Evolutionary conservation across 345 rosid genomes (phyloP), one percentile per base, ranked within the genome.

Genomic region (Sapria himalayana): DNA sequence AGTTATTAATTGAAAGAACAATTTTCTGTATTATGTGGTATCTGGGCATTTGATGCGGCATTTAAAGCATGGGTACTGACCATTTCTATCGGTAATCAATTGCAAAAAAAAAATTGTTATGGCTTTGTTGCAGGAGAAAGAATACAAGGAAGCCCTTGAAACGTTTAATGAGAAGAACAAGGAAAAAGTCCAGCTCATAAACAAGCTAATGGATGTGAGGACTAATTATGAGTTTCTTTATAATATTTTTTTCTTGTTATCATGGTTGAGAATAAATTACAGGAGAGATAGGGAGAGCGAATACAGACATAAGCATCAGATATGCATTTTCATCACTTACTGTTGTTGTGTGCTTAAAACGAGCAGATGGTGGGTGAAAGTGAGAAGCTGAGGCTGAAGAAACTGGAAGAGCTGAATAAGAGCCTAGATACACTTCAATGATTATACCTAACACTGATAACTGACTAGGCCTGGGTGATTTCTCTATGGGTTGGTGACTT

Each of bases 361-460:
- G 38, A 29, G 25, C 58, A 82, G 98, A 55, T 89, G 67, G 82
- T 65, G 43, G 47, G 61, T 6, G 91, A 89, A 62, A 89, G 98
- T 31, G 98, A 89, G 71, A 76, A 35, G 23, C 20, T 61, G 25
- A 65, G 98, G 58, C 62, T 76, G 85, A 63, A 67, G 73, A 89
- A 89, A 61, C 85, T 86, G 24, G 97, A 81, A 29, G 91, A 81
- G 52, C 70, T 86, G 64, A 81, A 71, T 78, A 76, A 60, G 62
- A 72, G 54, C 25, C 56, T 74, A 9, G 91, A 81, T 39, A 37
- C 50, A 20, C 65, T 70, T 9, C 57, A 60, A 37, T 55, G 59
- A 56, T 32, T 48, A 31, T 37, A 50, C 46, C 37, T 51, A 49
- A 40, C 37, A 65, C 52, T 49, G 61, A 60, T 58, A 50, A 71